Conservation (phyloP, 345 rosid genomes). For the Noccaea bulbosa region DNA sequence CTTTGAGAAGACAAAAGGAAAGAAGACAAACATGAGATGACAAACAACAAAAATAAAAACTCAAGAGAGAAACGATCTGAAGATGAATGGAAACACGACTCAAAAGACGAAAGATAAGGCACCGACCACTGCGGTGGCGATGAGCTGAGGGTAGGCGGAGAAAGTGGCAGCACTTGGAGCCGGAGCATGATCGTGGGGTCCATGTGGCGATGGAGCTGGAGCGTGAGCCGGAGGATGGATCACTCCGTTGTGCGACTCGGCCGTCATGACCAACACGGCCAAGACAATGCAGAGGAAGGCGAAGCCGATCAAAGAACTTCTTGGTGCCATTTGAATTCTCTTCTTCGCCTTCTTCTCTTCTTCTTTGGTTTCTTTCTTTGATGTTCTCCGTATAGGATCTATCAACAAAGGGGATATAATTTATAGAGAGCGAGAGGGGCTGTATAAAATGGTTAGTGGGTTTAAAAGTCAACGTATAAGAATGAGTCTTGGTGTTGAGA, state of each 20-base stretch:
- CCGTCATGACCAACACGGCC: constrained; percentile 41
- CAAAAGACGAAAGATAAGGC: constrained; percentile 34
- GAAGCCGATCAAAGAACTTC: constrained; percentile 37
- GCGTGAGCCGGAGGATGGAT: constrained; percentile 14
- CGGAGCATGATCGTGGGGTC: constrained; percentile 20
- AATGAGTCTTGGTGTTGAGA: constrained; percentile 25
- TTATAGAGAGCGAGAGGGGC: constrained; percentile 22
- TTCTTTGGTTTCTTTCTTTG: constrained; percentile 1
- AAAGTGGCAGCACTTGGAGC: constrained; percentile 44
- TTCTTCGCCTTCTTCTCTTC: constrained; percentile 16
- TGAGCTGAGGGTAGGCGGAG: constrained; percentile 38
- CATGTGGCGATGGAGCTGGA: constrained; percentile 5
- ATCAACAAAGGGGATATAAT: constrained; percentile 22
- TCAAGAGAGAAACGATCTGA: constrained; percentile 11
- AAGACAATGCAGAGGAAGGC: constrained; percentile 42
- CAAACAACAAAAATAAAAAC: neutral
- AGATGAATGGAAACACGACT: constrained; percentile 27
- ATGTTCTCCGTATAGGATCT: constrained; percentile 11
- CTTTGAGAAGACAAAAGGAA: neutral
- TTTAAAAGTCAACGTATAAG: constrained; percentile 30
- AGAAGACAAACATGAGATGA: neutral
- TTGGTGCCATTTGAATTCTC: constrained; percentile 35
- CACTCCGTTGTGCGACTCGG: constrained; percentile 6
- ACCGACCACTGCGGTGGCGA: constrained; percentile 41
- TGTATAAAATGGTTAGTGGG: constrained; percentile 8